phyloP scores from a whole-genome alignment of 306 rosid genomes.

The Prosopis cineraria region DNA sequence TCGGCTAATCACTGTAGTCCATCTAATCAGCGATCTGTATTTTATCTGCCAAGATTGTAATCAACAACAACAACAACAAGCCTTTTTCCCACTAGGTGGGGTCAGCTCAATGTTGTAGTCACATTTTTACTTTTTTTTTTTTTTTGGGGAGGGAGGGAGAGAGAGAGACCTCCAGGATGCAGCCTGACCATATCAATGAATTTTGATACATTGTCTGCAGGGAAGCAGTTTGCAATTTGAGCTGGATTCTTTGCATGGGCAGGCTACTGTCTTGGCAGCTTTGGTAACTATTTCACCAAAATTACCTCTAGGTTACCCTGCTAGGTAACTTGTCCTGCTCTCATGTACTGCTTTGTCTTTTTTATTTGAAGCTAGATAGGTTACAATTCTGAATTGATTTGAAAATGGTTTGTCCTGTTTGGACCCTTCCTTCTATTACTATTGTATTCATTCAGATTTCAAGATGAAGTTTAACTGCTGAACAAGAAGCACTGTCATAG shows the following conservation, averaged over 20 bases:
- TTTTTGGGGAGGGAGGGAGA: not conserved
- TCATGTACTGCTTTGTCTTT: not conserved
- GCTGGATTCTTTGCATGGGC: slow-evolving; percentile 90
- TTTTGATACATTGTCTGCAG: slow-evolving; percentile 46
- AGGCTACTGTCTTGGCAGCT: slow-evolving; percentile 90
- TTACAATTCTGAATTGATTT: slow-evolving; percentile 10
- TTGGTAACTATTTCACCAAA: slow-evolving; percentile 88
- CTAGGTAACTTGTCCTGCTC: slow-evolving; percentile 57
- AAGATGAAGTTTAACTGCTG: slow-evolving; percentile 7
- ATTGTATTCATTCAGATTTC: slow-evolving; percentile 19
- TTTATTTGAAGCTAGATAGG: slow-evolving; percentile 6
- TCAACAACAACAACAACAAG: too few species aligned
- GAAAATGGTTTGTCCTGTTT: not conserved
- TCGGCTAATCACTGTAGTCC: not conserved
- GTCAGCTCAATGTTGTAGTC: too few species aligned
- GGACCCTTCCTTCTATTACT: not conserved
- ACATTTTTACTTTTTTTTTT: slow-evolving; percentile 4
- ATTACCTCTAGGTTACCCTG: slow-evolving; percentile 92
- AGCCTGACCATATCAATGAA: slow-evolving; percentile 24
- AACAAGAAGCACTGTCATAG: not conserved
- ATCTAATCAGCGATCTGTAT: not conserved
- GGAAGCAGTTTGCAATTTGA: slow-evolving; percentile 80
- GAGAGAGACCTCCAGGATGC: not conserved
- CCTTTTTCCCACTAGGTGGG: too few species aligned
- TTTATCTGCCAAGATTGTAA: too few species aligned